A percentile compares a stretch with the other conserved stretches of the same genome.
Conservation (phyloP, 1,284 basidiomycete genomes). For the Filobasidium uniguttulatum region DNA sequence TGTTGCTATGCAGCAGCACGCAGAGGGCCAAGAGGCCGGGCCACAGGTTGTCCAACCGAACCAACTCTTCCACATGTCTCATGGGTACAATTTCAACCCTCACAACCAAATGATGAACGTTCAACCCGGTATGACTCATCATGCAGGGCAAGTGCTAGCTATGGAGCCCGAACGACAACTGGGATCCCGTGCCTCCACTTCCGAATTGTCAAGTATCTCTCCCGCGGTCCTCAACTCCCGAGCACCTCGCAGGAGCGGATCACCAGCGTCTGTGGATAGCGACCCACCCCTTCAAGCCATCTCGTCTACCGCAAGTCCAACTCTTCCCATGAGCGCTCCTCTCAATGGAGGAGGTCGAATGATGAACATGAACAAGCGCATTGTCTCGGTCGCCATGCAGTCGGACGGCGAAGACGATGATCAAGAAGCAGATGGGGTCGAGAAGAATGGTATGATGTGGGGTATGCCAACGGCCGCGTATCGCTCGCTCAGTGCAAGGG, state of each 20-base stretch:
- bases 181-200: neutral
- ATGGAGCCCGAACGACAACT: neutral
- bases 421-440: constrained; percentile 34
- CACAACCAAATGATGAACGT: neutral
- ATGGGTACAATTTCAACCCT: no score
- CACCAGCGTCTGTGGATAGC: constrained; percentile 4
- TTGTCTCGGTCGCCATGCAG: neutral
- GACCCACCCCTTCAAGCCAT: neutral
- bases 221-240: constrained; percentile 10
- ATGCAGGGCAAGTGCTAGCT: no score
- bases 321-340: constrained; percentile 1
- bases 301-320: constrained; percentile 4
- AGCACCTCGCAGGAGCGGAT: neutral
- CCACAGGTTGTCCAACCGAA: neutral
- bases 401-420: neutral
- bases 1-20: neutral
- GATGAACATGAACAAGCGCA: neutral
- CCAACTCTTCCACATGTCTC: neutral
- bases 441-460: constrained; percentile 38
- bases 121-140: neutral
- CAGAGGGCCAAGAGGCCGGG: neutral
- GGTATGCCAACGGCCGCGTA: constrained; percentile 37
- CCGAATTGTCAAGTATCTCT: constrained; percentile 8
- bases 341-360: neutral
- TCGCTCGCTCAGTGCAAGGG: constrained; percentile 29